These are phyloP conservation scores for maize (Zea mays) DNA, from an alignment of 176 grass and related monocot species.

Conservation along the genomic window Zm-B73-REFERENCE-NAM-5.0 NC_050096.1:8610001-8610500, in stretches of 20 bases:
- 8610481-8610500: conserved; percentile 1
- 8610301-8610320: background rate
- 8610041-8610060: conserved; percentile 32
- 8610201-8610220: background rate
- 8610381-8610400: background rate
- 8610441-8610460: conserved; percentile 22
- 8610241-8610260: too few relatives aligned
- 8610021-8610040: background rate
- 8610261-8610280: too few relatives aligned
- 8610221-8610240: too few relatives aligned
- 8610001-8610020: background rate
- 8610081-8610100: background rate
- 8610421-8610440: conserved; percentile 1
- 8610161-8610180: background rate
- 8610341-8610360: background rate
- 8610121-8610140: background rate
- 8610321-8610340: background rate
- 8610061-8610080: conserved; percentile 10
- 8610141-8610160: background rate
- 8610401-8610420: background rate
- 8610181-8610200: background rate
- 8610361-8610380: background rate
- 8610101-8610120: conserved; percentile 31
- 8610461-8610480: background rate
- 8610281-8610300: too few relatives aligned